These are phyloP conservation scores for Pseudocercospora musae DNA, from an alignment of 2,329 filamentous ascomycete genomes.

Conservation along the genomic window DNA sequence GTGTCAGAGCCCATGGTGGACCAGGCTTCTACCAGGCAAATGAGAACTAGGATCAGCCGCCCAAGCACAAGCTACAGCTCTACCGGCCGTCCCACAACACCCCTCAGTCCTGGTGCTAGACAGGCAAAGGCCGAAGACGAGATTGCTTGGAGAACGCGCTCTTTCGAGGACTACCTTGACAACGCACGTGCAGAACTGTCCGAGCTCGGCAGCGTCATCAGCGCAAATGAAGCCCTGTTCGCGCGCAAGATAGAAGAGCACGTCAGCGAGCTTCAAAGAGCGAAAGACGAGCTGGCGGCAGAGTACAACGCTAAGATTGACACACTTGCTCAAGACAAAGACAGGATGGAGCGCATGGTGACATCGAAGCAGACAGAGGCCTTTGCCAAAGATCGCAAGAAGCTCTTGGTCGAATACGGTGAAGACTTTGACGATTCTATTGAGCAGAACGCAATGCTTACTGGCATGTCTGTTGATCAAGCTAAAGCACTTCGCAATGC, in stretches of 20 bases:
- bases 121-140: slow-evolving; percentile 22
- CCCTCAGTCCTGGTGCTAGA: slow-evolving; percentile 16
- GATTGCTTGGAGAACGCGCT: slow-evolving; percentile 23
- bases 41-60: slow-evolving; percentile 4
- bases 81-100: slow-evolving; percentile 15
- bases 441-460: slow-evolving; percentile 23
- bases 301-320: slow-evolving; percentile 37
- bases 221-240: slow-evolving; percentile 36
- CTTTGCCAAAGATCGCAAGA: slow-evolving; percentile 33
- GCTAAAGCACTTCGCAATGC: slow-evolving; percentile 30
- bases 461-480: slow-evolving; percentile 24
- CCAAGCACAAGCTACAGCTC: slow-evolving; percentile 1
- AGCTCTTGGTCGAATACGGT: slow-evolving; percentile 31
- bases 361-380: slow-evolving; percentile 31
- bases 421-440: slow-evolving; percentile 22
- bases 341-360: slow-evolving; percentile 32
- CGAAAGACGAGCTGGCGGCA: slow-evolving; percentile 34
- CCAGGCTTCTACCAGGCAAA: slow-evolving; percentile 9
- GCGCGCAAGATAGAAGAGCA: slow-evolving; percentile 37
- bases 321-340: slow-evolving; percentile 30
- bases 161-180: slow-evolving; percentile 38
- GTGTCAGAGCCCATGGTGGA: slow-evolving; percentile 18
- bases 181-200: slow-evolving; percentile 34
- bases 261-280: slow-evolving; percentile 35
- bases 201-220: slow-evolving; percentile 36